Percentiles rank a stretch among this genome's conserved stretches.
phyloP scores from a whole-genome alignment of 2,329 filamentous ascomycete species.

The Boeremia exigua region DNA sequence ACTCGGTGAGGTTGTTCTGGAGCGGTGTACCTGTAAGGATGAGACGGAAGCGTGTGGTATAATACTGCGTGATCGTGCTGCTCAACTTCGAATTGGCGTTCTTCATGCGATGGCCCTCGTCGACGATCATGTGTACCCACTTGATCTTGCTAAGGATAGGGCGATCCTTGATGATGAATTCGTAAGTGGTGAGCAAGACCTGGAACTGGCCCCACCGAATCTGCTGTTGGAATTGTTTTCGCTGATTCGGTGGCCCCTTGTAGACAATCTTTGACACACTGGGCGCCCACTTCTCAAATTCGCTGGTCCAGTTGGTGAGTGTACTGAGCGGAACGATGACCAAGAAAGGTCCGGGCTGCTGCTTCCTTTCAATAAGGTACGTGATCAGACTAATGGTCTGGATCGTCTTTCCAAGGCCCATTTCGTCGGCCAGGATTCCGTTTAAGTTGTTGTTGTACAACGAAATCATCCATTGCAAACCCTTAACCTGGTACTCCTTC shows the following conservation, averaged over 20 bases:
- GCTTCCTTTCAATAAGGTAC: conserved; percentile 95
- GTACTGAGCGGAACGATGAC: conserved; percentile 98
- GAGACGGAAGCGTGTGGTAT: conserved; percentile 90
- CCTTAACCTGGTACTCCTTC: conserved; percentile 98
- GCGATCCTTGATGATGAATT: conserved; percentile 99
- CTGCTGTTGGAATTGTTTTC: conserved; percentile 90
- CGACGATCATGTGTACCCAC: conserved; percentile 99
- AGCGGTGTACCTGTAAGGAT: conserved; percentile 97
- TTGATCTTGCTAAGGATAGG: conserved; percentile 97
- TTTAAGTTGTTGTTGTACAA: conserved; percentile 99
- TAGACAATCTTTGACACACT: conserved; percentile 87
- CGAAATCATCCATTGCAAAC: conserved; percentile 99
- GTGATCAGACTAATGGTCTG: conserved; percentile 98
- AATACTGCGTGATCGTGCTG: conserved; percentile 92
- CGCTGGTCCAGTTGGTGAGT: conserved; percentile 96
- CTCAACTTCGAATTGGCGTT: conserved; percentile 96
- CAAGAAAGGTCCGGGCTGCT: conserved; percentile 88
- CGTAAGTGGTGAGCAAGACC: conserved; percentile 94
- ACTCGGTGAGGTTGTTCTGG: conserved; percentile 93
- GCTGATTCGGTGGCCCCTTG: conserved; percentile 88
- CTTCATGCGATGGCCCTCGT: conserved; percentile 99
- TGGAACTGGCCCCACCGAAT: conserved; percentile 96
- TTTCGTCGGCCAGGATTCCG: conserved; percentile 97
- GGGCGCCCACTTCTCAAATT: conserved; percentile 99
- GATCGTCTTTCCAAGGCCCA: conserved; percentile 99